phyloP scores from a whole-genome alignment of 306 rosid genomes.

The Quercus gilva region DNA sequence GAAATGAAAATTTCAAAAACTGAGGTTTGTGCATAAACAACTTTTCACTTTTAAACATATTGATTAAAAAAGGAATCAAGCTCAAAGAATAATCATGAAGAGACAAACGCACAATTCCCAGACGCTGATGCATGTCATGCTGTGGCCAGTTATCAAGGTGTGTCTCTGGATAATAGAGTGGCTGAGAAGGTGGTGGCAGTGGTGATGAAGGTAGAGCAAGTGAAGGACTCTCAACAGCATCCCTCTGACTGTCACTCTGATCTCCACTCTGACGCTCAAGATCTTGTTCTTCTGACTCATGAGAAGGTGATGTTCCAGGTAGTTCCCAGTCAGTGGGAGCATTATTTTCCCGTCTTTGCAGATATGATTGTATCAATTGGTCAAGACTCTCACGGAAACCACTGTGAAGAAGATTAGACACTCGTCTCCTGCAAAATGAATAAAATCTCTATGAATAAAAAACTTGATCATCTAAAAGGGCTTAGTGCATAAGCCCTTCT shows the following conservation, averaged over 20 bases:
- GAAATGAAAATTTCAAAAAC: background rate
- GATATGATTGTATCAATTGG: constrained; percentile 85
- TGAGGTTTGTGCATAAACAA: background rate
- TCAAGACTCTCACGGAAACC: constrained; percentile 93
- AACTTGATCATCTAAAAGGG: constrained; percentile 15
- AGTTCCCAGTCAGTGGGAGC: constrained; percentile 71
- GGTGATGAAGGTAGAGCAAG: constrained; percentile 55
- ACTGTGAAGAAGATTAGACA: constrained; percentile 90
- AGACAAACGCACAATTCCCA: constrained; percentile 60
- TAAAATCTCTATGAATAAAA: background rate
- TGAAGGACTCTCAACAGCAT: constrained; percentile 37
- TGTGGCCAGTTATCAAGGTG: constrained; percentile 70
- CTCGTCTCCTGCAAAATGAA: constrained; percentile 83
- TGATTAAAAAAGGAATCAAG: constrained; percentile 1
- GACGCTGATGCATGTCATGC: constrained; percentile 62
- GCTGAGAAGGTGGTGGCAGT: constrained; percentile 51
- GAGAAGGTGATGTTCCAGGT: constrained; percentile 54
- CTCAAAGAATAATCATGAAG: constrained; percentile 8
- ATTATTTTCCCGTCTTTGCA: constrained; percentile 73
- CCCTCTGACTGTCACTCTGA: constrained; percentile 43
- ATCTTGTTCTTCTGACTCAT: constrained; percentile 55
- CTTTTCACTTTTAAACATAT: background rate
- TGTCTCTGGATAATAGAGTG: constrained; percentile 67
- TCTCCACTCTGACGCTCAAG: constrained; percentile 46
- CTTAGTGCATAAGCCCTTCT: constrained; percentile 14